Base-by-base conservation (phyloP, 1,139 yeast species). In the Candida albicans region DNA sequence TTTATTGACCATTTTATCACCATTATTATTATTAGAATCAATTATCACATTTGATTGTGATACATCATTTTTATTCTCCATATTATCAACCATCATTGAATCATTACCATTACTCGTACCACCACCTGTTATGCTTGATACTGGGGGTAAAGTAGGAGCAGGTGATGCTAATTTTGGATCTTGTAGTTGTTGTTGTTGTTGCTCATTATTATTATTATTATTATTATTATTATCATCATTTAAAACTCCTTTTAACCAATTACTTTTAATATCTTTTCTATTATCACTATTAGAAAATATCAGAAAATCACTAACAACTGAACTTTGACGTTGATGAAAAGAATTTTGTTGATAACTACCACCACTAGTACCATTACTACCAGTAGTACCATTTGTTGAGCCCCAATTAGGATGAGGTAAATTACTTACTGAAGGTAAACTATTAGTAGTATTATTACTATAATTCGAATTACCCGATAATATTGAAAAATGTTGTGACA, bases 221-320 rank as follows among this genome's bases (percentile, higher is more conserved):
- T 10, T 28, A n/a, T 29, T 7, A 34, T 37, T 33, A 3, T 40
- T 42, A 9, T 52, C 53, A 28, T 42, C 45, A 38, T 52, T 52
- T 31, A 52, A 49, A 4, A 52, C 56, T 3, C 52, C 55, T 39
- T 44, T 51, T 30, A 52, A 44, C 56, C 56, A 52, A 41, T 44
- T 45, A 24, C 43, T 44, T 28, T 46, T 46, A 9, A 29, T 34
- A 24, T 33, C 41, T 28, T 29, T 15, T 11, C 30, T 42, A 40
- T n/a, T 28, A 24, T 35, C 33, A 30, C 27, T 35, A n/a, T 39
- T 39, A 10, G 40, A 37, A 37, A 12, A 37, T 12, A 37, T 35
- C 40, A 37, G 40, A 8, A 35, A 32, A 37, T 37, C 40, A 37
- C 40, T 37, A 3, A 37, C 13, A 30, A n/a, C 29, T 6, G 35